phyloP scores from a whole-genome alignment of 1,284 basidiomycete species.

The Jaminaea rosea region DNA sequence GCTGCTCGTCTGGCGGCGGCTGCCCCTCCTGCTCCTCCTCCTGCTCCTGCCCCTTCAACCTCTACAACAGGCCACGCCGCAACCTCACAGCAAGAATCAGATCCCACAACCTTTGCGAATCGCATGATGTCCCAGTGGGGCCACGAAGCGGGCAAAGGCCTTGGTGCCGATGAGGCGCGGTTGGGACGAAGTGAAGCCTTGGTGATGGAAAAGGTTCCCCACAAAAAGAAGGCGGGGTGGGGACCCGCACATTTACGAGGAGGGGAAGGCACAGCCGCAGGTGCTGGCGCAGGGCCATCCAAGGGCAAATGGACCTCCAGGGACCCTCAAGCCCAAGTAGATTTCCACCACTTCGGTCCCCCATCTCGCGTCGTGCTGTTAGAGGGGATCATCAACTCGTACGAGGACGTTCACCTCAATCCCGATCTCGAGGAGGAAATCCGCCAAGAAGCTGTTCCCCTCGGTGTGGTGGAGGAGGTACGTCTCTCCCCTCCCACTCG shows the following conservation, averaged over 20 bases:
- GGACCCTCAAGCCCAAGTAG: slow-evolving; percentile 10
- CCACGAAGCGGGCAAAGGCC: slow-evolving; percentile 28
- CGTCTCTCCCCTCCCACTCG: slow-evolving; percentile 12
- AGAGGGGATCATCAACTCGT: slow-evolving; percentile 9
- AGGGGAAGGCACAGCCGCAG: slow-evolving; percentile 3
- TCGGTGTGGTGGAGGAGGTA: slow-evolving; percentile 25
- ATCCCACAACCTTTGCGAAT: slow-evolving; percentile 19
- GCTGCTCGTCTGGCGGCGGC: slow-evolving; percentile 18
- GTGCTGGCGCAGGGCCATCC: neutral
- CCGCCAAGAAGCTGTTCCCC: slow-evolving; percentile 22
- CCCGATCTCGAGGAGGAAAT: slow-evolving; percentile 16
- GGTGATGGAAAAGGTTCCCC: slow-evolving; percentile 9
- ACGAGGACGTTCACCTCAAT: slow-evolving; percentile 5
- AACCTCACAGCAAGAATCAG: neutral
- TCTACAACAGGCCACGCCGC: neutral
- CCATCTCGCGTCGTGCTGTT: slow-evolving; percentile 18
- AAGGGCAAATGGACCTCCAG: too few species aligned
- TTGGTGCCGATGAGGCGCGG: slow-evolving; percentile 38
- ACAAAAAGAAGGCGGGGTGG: slow-evolving; percentile 6
- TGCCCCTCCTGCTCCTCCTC: neutral
- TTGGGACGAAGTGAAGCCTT: slow-evolving; percentile 29
- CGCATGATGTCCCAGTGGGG: slow-evolving; percentile 35
- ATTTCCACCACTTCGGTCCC: neutral
- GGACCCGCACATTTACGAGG: slow-evolving; percentile 9
- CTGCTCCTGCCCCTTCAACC: neutral